phyloP scores from a whole-genome alignment of 1,284 basidiomycete genomes.

The Ganoderma meredithae region DNA sequence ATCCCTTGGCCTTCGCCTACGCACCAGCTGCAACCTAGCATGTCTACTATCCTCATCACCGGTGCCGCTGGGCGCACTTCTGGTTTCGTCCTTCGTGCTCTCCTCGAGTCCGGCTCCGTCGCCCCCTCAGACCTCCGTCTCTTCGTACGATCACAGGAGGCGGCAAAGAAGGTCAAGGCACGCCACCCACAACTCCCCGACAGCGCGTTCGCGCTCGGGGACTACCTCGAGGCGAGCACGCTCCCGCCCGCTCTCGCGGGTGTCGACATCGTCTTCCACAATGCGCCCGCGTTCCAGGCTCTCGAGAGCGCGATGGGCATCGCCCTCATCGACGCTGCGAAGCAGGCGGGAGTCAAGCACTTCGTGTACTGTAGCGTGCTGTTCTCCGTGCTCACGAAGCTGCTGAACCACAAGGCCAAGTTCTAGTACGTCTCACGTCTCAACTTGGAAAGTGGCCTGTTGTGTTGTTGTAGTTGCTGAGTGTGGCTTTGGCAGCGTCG shows the following conservation, averaged over 20 bases:
- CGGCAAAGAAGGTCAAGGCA: conserved; percentile 31
- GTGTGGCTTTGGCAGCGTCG: conserved; percentile 33
- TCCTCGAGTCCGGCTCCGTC: conserved; percentile 33
- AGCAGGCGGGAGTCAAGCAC: conserved; percentile 45
- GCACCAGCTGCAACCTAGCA: not conserved
- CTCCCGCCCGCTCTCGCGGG: conserved; percentile 38
- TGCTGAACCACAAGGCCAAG: conserved; percentile 44
- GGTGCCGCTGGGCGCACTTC: conserved; percentile 44
- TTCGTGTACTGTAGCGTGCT: conserved; percentile 49
- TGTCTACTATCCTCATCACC: conserved; percentile 40
- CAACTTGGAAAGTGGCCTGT: too few species aligned
- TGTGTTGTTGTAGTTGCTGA: not conserved
- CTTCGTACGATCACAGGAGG: conserved; percentile 37
- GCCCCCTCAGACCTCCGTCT: conserved; percentile 35
- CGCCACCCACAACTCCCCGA: conserved; percentile 31
- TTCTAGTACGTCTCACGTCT: conserved; percentile 34
- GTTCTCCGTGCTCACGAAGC: conserved; percentile 42
- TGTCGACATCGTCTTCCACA: conserved; percentile 43
- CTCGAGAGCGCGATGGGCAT: conserved; percentile 46
- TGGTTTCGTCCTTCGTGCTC: conserved; percentile 37
- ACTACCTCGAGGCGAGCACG: conserved; percentile 40
- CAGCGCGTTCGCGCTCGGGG: conserved; percentile 38
- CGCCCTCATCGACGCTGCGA: conserved; percentile 47
- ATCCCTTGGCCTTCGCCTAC: not conserved
- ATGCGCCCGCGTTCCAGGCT: conserved; percentile 40